A percentile compares a stretch with the other conserved stretches of the same genome.
Evolutionary conservation across 306 rosid genomes (phyloP).

Genomic region (Mucuna pruriens): DNA sequence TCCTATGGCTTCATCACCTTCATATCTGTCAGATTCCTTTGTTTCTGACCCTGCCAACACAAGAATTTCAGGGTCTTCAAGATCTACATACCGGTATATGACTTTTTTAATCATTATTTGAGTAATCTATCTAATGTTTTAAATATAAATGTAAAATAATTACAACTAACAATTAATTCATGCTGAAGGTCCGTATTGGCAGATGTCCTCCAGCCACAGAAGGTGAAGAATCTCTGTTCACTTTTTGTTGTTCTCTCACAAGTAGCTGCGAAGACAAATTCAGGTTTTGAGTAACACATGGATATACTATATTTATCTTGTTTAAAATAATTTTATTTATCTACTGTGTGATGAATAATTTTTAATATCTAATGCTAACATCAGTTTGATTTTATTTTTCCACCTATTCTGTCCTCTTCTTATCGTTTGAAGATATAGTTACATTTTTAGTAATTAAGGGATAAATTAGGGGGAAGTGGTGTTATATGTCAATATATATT

Average conservation of each 20-base stretch:
- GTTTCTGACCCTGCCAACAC: conserved; percentile 39
- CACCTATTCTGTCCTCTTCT: background rate
- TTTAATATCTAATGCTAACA: background rate
- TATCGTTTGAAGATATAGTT: background rate
- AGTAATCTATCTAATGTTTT: conserved; percentile 17
- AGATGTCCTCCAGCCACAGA: conserved; percentile 64
- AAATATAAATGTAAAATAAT: background rate
- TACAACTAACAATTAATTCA: conserved; percentile 28
- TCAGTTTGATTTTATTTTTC: background rate
- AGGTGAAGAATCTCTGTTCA: conserved; percentile 74
- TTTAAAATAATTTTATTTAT: conserved; percentile 31
- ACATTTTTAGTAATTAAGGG: background rate
- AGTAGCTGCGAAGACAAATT: conserved; percentile 52
- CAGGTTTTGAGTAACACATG: conserved; percentile 59
- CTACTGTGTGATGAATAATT: conserved; percentile 18
- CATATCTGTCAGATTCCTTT: conserved; percentile 43
- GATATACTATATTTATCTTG: conserved; percentile 33
- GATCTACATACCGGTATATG: conserved; percentile 59
- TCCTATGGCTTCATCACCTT: conserved; percentile 42
- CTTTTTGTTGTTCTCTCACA: conserved; percentile 66
- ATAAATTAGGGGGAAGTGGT: background rate
- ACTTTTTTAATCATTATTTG: conserved; percentile 31
- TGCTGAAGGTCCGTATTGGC: conserved; percentile 74
- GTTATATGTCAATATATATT: background rate
- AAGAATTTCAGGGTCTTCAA: conserved; percentile 55